Base-by-base conservation (phyloP, 176 grass and related monocot genomes). In the Oryza meyeriana region DNA sequence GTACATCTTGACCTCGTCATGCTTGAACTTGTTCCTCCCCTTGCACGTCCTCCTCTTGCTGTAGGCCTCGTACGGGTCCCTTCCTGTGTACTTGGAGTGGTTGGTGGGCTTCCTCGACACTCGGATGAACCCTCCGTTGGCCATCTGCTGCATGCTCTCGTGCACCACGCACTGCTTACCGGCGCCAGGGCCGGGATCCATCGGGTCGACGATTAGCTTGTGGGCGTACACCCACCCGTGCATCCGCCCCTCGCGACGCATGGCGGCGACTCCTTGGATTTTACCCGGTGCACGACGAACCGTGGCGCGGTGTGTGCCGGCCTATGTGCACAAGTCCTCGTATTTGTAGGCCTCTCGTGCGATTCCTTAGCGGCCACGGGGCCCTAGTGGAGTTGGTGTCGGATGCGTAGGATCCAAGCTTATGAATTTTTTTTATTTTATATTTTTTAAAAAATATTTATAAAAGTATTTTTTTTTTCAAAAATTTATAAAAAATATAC, bases 51-150 rank as follows among this genome's bases (percentile, higher is more conserved):
- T 67, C 1, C 30, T 66, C 50, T 81, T 81, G 66, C 14, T 33
- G 62, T 16, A 28, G 38, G 33, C 44, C 29, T 36, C 10, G 64
- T 25, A 69, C 25, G 34, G 34, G 25, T n/a, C 38, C 4, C 70
- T 22, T 6, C 16, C 59, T 27, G 58, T 42, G 70, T 32, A 33
- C 69, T 74, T 74, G 58, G 69, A 73, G 69, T 64, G 57, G 58
- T 73, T 82, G 69, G 69, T 82, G 25, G 69, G 80, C 68, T 82
- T 82, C 38, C 69, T 9, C 39, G 80, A 26, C 39, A 71, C 58
- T 58, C 8, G 61, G 11, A 64, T 39, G 28, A 64, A 83, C 1
- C 69, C 80, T 10, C 57, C 80, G 38, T 73, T 62, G 17, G 55
- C 55, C 58, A 24, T 36, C 34, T 33, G 35, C 57, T 36, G 1